Base-by-base conservation (phyloP, 106 monocot genomes). In the Dioscorea zingiberensis region DNA sequence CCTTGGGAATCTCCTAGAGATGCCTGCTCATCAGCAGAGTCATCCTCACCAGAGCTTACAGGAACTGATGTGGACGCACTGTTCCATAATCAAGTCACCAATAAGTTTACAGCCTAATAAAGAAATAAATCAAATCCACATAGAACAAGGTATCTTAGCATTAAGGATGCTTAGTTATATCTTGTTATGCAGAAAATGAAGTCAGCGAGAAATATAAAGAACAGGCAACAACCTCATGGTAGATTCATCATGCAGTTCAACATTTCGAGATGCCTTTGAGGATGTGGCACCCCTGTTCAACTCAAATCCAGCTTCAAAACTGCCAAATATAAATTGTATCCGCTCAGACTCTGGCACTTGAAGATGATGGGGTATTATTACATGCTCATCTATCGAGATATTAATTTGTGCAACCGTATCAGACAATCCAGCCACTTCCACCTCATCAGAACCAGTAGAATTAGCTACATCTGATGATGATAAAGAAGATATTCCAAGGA, bases 361-460 rank as follows among this genome's bases (percentile, higher is more conserved):
- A 58, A 87, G 81, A 80, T 87, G 87, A n/a, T 80, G 76, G n/a
- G 87, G 92, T 32, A 92, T 87, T 49, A 92, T 77, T 47, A 92
- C 92, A 75, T 85, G 73, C 57, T 69, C 74, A 64, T 66, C 64
- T 47, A 78, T 76, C 9, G 67, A 65, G 38, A 80, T 45, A 48
- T 64, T 87, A 47, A 74, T 68, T 56, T 82, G 58, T 44, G 75
- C 71, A 62, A 79, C 58, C 69, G 69, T 87, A 19, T 87, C 80
- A 30, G 79, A 70, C 46, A 75, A 69, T 26, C 46, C 63, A 69
- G 55, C 25, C 27, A 23, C 74, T 47, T 92, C 84, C 27, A 73
- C 47, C 25, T 25, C 15, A 11, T 73, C 76, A 47, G 64, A 27
- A 9, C 28, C 55, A 51, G 21, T 24, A 56, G 70, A 48, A 66